These are phyloP conservation scores for Phytophthora ramorum DNA, from an alignment of 352 stramenopile species.

Conservation along the genomic window DNA sequence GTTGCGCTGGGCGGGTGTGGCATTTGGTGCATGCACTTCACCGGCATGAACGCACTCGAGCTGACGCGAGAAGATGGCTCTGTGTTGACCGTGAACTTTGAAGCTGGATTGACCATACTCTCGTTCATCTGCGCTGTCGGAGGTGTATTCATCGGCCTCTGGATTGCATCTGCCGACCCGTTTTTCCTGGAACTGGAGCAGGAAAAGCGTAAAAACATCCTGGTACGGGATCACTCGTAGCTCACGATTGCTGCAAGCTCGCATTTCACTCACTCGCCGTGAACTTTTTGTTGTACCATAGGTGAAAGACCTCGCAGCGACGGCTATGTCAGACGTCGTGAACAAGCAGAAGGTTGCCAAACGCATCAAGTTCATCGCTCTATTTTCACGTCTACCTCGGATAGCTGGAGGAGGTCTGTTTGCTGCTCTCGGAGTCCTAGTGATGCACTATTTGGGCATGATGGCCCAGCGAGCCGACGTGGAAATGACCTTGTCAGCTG, in stretches of 20 bases:
- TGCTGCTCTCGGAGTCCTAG: slow-evolving; percentile 64
- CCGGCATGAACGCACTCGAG: slow-evolving; percentile 65
- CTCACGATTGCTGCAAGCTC: not conserved
- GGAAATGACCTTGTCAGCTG: slow-evolving; percentile 46
- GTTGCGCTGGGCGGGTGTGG: slow-evolving; percentile 62
- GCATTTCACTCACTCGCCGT: not conserved
- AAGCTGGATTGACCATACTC: slow-evolving; percentile 57
- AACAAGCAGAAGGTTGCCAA: slow-evolving; percentile 54
- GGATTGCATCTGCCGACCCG: slow-evolving; percentile 59
- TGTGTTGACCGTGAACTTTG: slow-evolving; percentile 55
- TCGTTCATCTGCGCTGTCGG: slow-evolving; percentile 62
- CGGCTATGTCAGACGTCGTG: slow-evolving; percentile 51
- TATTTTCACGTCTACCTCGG: slow-evolving; percentile 64
- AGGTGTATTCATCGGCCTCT: slow-evolving; percentile 64
- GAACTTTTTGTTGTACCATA: slow-evolving; percentile 1
- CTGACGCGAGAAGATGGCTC: slow-evolving; percentile 43
- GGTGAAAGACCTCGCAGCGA: slow-evolving; percentile 51
- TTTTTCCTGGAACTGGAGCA: slow-evolving; percentile 74
- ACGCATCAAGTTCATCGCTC: slow-evolving; percentile 62
- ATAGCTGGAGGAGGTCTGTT: slow-evolving; percentile 61
- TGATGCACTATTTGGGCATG: slow-evolving; percentile 85
- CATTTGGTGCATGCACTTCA: slow-evolving; percentile 84
- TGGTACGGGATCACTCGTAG: slow-evolving; percentile 12
- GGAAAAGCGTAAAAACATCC: slow-evolving; percentile 55
- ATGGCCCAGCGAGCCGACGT: slow-evolving; percentile 59